These are phyloP conservation scores for Mycothermus thermophilus DNA, from an alignment of 495 filamentous ascomycete genomes.

Conservation along the genomic window DNA sequence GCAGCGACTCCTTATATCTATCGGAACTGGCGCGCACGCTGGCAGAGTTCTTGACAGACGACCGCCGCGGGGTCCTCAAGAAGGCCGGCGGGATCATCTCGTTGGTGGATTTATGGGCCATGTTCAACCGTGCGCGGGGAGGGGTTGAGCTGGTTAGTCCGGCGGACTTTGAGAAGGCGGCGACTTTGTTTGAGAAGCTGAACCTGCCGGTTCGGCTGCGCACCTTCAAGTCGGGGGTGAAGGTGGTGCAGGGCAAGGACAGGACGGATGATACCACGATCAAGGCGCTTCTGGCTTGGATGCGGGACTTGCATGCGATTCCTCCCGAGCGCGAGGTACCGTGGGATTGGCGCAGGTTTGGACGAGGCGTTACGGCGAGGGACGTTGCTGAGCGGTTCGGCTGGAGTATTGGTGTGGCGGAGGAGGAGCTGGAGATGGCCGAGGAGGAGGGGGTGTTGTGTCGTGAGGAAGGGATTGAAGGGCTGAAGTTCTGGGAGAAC, in stretches of 20 bases:
- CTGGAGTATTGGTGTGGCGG: constrained; percentile 97
- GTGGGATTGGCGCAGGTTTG: constrained; percentile 68
- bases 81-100: constrained; percentile 88
- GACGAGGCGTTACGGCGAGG: constrained; percentile 75
- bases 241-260: constrained; percentile 80
- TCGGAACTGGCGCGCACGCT: constrained; percentile 80
- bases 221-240: constrained; percentile 78
- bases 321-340: constrained; percentile 48
- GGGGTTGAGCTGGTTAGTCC: constrained; percentile 92
- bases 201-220: constrained; percentile 75
- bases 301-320: constrained; percentile 53
- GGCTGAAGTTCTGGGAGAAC: constrained; percentile 72
- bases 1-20: constrained; percentile 42
- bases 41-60: constrained; percentile 89
- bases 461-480: constrained; percentile 72
- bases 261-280: constrained; percentile 87
- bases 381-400: constrained; percentile 84
- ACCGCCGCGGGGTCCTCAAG: constrained; percentile 63
- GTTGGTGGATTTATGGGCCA: constrained; percentile 89
- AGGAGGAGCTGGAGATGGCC: constrained; percentile 94
- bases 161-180: constrained; percentile 80
- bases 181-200: constrained; percentile 74
- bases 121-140: constrained; percentile 90
- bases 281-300: constrained; percentile 58
- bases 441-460: constrained; percentile 74